phyloP scores from a whole-genome alignment of 2,329 filamentous ascomycete species.

The Calonectria pteridis region DNA sequence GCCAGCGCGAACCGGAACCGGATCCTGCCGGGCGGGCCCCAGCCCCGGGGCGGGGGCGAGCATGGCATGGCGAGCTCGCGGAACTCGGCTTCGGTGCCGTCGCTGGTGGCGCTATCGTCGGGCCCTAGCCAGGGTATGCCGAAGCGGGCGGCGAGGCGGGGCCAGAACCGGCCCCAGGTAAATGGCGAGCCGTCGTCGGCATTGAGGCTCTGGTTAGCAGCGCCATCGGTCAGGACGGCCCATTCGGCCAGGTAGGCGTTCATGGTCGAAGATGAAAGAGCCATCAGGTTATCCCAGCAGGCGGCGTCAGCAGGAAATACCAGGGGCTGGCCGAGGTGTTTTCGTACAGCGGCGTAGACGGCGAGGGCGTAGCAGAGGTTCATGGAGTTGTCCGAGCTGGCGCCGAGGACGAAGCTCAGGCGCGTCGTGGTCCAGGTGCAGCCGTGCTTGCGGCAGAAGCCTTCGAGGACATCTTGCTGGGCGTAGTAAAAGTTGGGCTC shows the following conservation, averaged over 20 bases:
- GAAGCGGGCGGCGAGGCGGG: not conserved
- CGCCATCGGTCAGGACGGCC: not conserved
- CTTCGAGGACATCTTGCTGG: not conserved
- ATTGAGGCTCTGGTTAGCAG: not conserved
- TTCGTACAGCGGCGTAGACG: not conserved
- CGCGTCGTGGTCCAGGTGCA: not conserved
- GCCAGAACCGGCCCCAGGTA: not conserved
- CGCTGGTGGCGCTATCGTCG: too few species aligned
- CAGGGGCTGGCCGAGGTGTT: not conserved
- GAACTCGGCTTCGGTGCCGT: not conserved
- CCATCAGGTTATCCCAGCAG: not conserved
- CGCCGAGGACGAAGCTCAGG: not conserved
- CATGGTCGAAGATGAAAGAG: not conserved
- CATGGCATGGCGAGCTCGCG: not conserved
- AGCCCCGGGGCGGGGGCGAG: not conserved
- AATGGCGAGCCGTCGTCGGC: not conserved
- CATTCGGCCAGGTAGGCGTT: not conserved
- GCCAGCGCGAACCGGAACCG: not conserved
- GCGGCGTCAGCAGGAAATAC: not conserved
- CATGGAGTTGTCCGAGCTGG: not conserved
- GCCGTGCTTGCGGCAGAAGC: not conserved
- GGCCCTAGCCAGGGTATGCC: not conserved
- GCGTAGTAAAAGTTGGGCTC: not conserved
- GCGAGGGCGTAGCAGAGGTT: not conserved
- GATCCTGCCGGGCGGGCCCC: not conserved